Percentiles rank a stretch among this genome's conserved stretches.
These are phyloP conservation scores for Gnomoniopsis smithogilvyi DNA, from an alignment of 2,329 filamentous ascomycete genomes.

Conservation along the genomic window DNA sequence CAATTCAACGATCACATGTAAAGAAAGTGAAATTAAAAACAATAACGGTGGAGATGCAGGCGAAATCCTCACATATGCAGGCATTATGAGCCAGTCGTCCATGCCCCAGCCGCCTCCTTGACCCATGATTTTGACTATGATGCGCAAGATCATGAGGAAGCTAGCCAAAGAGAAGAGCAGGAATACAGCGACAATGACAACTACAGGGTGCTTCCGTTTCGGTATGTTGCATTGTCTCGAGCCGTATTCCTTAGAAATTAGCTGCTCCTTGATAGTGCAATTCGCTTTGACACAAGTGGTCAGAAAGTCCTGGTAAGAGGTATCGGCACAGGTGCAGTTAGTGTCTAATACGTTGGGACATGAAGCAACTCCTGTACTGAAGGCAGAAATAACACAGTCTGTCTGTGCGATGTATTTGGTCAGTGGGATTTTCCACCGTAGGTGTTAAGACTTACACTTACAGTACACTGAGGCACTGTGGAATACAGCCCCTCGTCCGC, in stretches of 20 bases:
- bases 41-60: background rate
- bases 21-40: background rate
- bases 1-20: background rate
- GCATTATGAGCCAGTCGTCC: constrained; percentile 4
- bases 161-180: background rate
- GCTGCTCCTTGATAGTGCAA: constrained; percentile 10
- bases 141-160: constrained; percentile 1
- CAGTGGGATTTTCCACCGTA: background rate
- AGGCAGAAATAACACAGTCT: constrained; percentile 3
- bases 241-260: background rate
- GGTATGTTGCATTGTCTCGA: background rate
- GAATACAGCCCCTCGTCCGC: background rate
- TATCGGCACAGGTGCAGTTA: constrained; percentile 1
- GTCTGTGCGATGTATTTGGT: background rate
- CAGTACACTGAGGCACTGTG: background rate
- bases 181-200: background rate
- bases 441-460: background rate
- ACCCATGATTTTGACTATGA: constrained; percentile 2
- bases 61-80: background rate
- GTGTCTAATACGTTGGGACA: background rate
- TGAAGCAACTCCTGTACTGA: constrained; percentile 10
- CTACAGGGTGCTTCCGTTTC: background rate
- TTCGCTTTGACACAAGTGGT: background rate
- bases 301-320: background rate
- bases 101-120: constrained; percentile 5